phyloP scores from a whole-genome alignment of 83 land plant species.

The Picea abies region DNA sequence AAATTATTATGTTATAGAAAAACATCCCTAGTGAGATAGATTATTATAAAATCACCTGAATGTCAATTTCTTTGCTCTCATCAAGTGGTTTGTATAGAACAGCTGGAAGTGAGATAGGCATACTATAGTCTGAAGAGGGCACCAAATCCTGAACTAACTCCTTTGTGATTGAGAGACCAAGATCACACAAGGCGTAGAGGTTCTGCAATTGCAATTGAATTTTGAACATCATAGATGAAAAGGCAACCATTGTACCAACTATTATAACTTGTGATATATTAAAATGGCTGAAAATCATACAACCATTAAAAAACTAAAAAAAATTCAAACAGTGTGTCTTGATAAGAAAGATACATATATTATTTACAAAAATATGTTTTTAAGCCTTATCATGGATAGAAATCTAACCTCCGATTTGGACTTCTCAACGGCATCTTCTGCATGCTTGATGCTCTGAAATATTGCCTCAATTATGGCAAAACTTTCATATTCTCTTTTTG shows the following conservation, averaged over 20 bases:
- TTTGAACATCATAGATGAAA: background rate
- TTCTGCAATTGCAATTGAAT: constrained; percentile 31
- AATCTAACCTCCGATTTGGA: constrained; percentile 50
- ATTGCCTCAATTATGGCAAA: constrained; percentile 33
- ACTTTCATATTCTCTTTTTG: constrained; percentile 22
- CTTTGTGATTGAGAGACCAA: constrained; percentile 54
- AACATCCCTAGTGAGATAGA: background rate
- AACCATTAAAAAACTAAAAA: background rate
- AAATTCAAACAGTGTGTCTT: background rate
- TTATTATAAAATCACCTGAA: constrained; percentile 24
- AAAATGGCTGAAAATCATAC: background rate
- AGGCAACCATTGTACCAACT: background rate
- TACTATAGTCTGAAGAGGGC: constrained; percentile 16
- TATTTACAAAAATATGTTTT: background rate
- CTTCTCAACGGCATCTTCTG: constrained; percentile 53
- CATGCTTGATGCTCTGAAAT: constrained; percentile 40
- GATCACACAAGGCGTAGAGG: constrained; percentile 68
- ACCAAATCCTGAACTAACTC: constrained; percentile 28
- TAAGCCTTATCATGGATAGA: background rate
- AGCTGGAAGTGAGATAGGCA: constrained; percentile 33
- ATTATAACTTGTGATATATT: background rate
- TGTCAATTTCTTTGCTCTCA: constrained; percentile 28
- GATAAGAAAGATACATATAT: background rate
- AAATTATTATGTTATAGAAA: background rate
- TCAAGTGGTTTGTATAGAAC: constrained; percentile 37